Base-by-base conservation (phyloP, 371 early-diverging fungal genomes). In the Mucor irregularis region DNA sequence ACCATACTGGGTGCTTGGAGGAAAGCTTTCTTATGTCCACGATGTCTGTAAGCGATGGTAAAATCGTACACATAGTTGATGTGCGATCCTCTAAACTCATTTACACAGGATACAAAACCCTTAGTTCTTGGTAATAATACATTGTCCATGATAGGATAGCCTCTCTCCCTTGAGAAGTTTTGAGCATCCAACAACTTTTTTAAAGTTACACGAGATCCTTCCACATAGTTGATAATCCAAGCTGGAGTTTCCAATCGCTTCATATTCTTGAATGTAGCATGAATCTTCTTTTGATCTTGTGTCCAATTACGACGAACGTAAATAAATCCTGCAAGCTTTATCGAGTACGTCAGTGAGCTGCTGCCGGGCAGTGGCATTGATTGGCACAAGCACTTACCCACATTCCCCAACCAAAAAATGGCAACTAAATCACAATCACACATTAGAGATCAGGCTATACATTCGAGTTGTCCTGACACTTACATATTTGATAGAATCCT, bases 121-220 rank as follows among this genome's bases (percentile, higher is more conserved):
- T 90, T 92, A 17, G 85, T 88, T 39, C 95, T 71, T 21, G 95
- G 95, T 62, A 84, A 71, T 45, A 94, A 62, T 0, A 93, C 83
- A 64, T 93, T 75, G 21, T 82, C 70, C 60, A 90, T 69, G 5
- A 84, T 58, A 9, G 82, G 81, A 37, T 87, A 71, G 8, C 80
- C 81, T 14, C 81, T 76, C 40, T 78, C 64, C 37, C 66, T 59
- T 16, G 83, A 76, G 69, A 86, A 93, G 38, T 68, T 74, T 70
- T 86, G 85, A 56, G 81, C 82, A 43, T 84, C 85, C 19, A 56
- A 56, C 7, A 85, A 66, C 58, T 90, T 90, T 38, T 69, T 60
- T 3, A 77, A 73, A 0, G 84, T 88, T 9, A 83, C 56, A 9
- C 91, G 76, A 16, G 89, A 85, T 17, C 91, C 91, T 59, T 90